Conservation (phyloP, 768 basidiomycete genomes). For the Amylocystis lapponica region DNA sequence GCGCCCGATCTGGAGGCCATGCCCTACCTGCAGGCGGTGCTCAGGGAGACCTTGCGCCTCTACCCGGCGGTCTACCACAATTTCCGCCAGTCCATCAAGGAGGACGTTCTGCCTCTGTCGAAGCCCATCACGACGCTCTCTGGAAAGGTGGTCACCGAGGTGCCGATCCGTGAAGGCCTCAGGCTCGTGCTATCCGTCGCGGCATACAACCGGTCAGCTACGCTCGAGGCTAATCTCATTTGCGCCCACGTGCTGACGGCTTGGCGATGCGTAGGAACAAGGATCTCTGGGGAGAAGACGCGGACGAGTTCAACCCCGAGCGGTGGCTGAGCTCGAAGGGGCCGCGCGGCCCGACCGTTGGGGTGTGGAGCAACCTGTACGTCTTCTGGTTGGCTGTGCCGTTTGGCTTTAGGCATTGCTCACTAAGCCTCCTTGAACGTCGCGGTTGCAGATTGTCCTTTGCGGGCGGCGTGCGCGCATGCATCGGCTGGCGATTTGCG, state of each 20-base stretch:
- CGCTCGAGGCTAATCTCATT: too few species aligned
- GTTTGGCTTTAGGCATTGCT: too few species aligned
- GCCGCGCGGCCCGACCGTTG: slow-evolving; percentile 36
- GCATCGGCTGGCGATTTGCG: slow-evolving; percentile 24
- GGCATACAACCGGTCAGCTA: slow-evolving; percentile 47
- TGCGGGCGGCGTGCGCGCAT: slow-evolving; percentile 19
- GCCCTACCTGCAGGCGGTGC: slow-evolving; percentile 42
- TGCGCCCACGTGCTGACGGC: background rate
- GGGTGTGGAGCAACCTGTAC: slow-evolving; percentile 46
- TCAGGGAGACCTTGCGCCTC: slow-evolving; percentile 52
- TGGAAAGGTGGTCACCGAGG: slow-evolving; percentile 36
- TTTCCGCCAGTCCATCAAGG: slow-evolving; percentile 43
- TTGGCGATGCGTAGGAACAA: slow-evolving; percentile 13
- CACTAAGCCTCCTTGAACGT: background rate
- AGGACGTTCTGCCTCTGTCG: slow-evolving; percentile 57
- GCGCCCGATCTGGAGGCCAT: slow-evolving; percentile 45
- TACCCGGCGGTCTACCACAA: slow-evolving; percentile 50
- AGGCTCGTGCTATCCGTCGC: slow-evolving; percentile 48
- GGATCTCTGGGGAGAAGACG: slow-evolving; percentile 27
- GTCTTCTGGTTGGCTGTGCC: slow-evolving; percentile 10
- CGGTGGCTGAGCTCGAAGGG: slow-evolving; percentile 17
- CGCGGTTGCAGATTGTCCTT: slow-evolving; percentile 16
- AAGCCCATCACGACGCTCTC: slow-evolving; percentile 41
- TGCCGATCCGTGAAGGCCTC: slow-evolving; percentile 46
- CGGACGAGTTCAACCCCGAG: slow-evolving; percentile 25